Evolutionary conservation across 2,329 filamentous ascomycete species (phyloP), one percentile per base, ranked within the genome.

Genomic region (Elsinoe necatrix): DNA sequence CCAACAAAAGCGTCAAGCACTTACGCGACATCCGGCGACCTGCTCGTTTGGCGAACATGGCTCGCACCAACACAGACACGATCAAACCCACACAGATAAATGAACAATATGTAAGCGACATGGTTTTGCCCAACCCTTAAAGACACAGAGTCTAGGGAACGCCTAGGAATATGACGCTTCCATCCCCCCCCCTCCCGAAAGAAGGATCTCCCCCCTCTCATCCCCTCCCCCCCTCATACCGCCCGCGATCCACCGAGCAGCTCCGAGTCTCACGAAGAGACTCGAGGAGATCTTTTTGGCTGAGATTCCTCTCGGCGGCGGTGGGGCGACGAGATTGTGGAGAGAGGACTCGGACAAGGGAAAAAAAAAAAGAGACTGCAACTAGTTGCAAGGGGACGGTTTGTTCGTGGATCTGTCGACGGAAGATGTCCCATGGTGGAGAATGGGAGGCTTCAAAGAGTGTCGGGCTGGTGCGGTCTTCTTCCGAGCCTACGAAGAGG

Each of bases 381-480:
- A 27, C 14, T 16, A 27, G 39, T 52, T 8, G 48, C 48, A 77
- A 77, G 60, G n/a, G 57, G 63, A 61, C 62, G 73, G 75, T 93
- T n/a, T 81, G 68, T 72, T 95, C 85, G 95, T 72, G 88, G 85
- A 93, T 84, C 87, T 93, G 90, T 95, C 89, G 87, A 90, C 88
- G 83, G 86, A 87, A 91, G 77, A 74, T 89, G 86, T 84, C 80
- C 87, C 85, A 90, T 82, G 87, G 89, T 84, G 72, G 67, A 68
- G 65, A 68, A 63, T 23, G 62, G 81, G 84, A 88, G 86, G 84
- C 85, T 90, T 87, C 87, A 84, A 89, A n/a, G n/a, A n/a, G 70
- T 72, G 75, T 80, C 83, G 89, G 92, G 82, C 84, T 92, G 87
- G 83, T 79, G 82, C 87, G 80, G 74, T 80, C 79, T 91, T n/a